Percentiles rank a stretch among this genome's conserved stretches.
These are phyloP conservation scores for Chrysophaeum taylorii DNA, from an alignment of 352 stramenopile genomes.

Conservation along the genomic window DNA sequence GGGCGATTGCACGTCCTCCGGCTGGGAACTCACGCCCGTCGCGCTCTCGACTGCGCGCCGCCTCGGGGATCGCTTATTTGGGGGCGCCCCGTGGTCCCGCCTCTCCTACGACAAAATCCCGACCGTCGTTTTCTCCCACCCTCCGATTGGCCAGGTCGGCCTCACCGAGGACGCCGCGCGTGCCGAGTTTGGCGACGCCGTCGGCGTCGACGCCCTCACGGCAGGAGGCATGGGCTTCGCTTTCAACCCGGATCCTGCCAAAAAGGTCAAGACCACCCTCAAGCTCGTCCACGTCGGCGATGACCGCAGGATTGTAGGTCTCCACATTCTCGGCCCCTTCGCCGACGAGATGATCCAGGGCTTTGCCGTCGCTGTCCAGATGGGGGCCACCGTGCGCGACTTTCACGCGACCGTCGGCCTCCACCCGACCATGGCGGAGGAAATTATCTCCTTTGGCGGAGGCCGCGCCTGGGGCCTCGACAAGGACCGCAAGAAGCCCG, in stretches of 20 bases:
- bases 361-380: constrained; percentile 79
- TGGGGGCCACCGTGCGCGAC: constrained; percentile 85
- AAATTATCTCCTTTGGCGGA: constrained; percentile 65
- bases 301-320: constrained; percentile 63
- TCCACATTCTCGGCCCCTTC: constrained; percentile 69
- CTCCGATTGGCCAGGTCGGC: constrained; percentile 76
- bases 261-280: constrained; percentile 36
- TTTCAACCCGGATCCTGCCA: constrained; percentile 33
- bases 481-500: too few relatives aligned
- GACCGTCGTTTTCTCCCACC: constrained; percentile 83
- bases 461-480: neutral
- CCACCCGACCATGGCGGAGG: constrained; percentile 85
- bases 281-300: constrained; percentile 59
- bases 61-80: constrained; percentile 77
- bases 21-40: constrained; percentile 71
- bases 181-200: constrained; percentile 67
- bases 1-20: constrained; percentile 68
- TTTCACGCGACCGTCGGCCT: constrained; percentile 88
- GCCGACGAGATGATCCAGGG: constrained; percentile 84
- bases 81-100: constrained; percentile 33
- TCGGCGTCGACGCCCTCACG: constrained; percentile 75
- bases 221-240: constrained; percentile 75
- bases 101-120: constrained; percentile 71
- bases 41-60: constrained; percentile 70
- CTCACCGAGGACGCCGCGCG: constrained; percentile 77